phyloP scores from a whole-genome alignment of 2,329 filamentous ascomycete species.

The Beauveria sp. region DNA sequence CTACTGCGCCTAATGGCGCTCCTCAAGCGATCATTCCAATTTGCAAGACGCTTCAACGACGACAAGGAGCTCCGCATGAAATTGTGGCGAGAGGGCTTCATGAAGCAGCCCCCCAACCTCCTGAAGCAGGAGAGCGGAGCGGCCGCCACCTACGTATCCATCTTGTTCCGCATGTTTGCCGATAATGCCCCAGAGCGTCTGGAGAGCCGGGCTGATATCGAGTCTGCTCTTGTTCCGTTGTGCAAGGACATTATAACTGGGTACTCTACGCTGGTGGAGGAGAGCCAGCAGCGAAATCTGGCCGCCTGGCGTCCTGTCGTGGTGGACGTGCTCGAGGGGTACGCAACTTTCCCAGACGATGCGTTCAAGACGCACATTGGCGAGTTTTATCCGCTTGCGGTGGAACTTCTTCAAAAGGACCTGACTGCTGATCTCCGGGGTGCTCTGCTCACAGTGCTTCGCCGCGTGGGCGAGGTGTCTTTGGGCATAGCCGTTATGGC shows the following conservation, averaged over 20 bases:
- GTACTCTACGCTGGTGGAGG: conserved; percentile 83
- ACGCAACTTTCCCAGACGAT: conserved; percentile 69
- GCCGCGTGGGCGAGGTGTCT: conserved; percentile 73
- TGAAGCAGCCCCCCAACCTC: conserved; percentile 97
- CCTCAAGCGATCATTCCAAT: conserved; percentile 92
- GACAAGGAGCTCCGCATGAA: conserved; percentile 93
- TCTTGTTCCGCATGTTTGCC: conserved; percentile 94
- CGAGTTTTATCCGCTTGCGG: conserved; percentile 77
- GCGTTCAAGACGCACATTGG: conserved; percentile 75
- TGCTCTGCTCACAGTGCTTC: conserved; percentile 69
- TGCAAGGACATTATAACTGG: conserved; percentile 89
- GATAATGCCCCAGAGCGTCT: conserved; percentile 78
- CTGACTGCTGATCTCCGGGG: conserved; percentile 70
- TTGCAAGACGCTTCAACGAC: conserved; percentile 94
- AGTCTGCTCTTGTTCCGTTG: conserved; percentile 84
- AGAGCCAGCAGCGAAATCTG: conserved; percentile 94
- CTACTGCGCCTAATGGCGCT: conserved; percentile 88
- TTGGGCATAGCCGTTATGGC: conserved; percentile 49
- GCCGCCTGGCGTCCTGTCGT: conserved; percentile 96
- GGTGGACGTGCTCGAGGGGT: conserved; percentile 92
- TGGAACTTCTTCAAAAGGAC: conserved; percentile 78
- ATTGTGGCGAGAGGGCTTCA: conserved; percentile 96
- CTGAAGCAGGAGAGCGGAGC: conserved; percentile 94
- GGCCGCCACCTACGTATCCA: conserved; percentile 90
- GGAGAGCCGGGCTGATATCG: conserved; percentile 72